phyloP scores from a whole-genome alignment of 2,329 filamentous ascomycete species.

The Microdochium paspali region DNA sequence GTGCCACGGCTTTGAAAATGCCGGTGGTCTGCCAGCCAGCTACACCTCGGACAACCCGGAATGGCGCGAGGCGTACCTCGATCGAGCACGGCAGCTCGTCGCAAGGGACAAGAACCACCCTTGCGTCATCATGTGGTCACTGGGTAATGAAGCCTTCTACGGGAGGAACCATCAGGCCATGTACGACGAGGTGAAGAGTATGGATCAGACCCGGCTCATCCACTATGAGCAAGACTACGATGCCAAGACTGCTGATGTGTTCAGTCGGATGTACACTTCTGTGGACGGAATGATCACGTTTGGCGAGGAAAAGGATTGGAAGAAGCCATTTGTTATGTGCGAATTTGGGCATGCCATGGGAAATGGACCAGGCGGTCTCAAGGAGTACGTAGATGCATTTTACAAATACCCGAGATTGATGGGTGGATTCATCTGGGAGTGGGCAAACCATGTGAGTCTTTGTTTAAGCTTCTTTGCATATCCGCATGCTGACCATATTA shows the following conservation, averaged over 20 bases:
- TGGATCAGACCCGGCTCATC: constrained; percentile 47
- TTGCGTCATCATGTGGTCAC: constrained; percentile 60
- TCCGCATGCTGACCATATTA: constrained; percentile 2
- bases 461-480: neutral
- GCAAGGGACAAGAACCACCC: constrained; percentile 51
- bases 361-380: constrained; percentile 57
- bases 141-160: constrained; percentile 66
- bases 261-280: constrained; percentile 55
- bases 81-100: constrained; percentile 56
- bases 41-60: constrained; percentile 51
- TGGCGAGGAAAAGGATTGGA: constrained; percentile 30
- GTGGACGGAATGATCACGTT: constrained; percentile 32
- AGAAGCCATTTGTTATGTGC: constrained; percentile 48
- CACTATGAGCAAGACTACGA: constrained; percentile 57
- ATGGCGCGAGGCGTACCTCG: constrained; percentile 57
- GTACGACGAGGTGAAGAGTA: constrained; percentile 50
- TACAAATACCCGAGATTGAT: constrained; percentile 48
- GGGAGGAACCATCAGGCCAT: constrained; percentile 59
- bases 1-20: constrained; percentile 38
- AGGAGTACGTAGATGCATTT: constrained; percentile 60
- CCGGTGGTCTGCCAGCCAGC: constrained; percentile 31
- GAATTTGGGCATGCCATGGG: constrained; percentile 59
- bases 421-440: constrained; percentile 59
- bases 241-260: constrained; percentile 52
- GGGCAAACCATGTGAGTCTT: constrained; percentile 44